These are phyloP conservation scores for Pyrenochaeta sp. DNA, from an alignment of 2,329 filamentous ascomycete genomes.

Conservation along the genomic window DNA sequence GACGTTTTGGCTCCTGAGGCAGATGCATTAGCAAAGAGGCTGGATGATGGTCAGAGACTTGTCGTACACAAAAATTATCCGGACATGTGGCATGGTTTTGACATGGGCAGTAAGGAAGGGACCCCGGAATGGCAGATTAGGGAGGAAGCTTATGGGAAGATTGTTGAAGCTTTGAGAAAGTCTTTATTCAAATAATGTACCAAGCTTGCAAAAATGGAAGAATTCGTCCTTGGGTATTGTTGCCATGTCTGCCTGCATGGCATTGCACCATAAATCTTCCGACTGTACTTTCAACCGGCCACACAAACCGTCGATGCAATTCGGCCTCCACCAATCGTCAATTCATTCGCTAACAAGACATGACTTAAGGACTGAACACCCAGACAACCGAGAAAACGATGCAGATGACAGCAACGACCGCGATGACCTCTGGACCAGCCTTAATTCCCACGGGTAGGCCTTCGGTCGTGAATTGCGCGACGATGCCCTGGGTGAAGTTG, in stretches of 20 bases:
- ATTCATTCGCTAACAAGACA: background rate
- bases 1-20: constrained; percentile 50
- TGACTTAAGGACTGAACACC: constrained; percentile 25
- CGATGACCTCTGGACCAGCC: constrained; percentile 31
- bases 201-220: background rate
- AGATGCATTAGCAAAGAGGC: constrained; percentile 40
- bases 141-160: constrained; percentile 40
- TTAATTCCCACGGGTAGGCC: constrained; percentile 39
- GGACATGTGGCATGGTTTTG: constrained; percentile 47
- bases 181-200: background rate
- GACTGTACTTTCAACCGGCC: background rate
- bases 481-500: constrained; percentile 56
- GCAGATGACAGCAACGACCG: constrained; percentile 20
- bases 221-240: background rate
- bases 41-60: constrained; percentile 23
- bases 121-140: constrained; percentile 33
- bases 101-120: constrained; percentile 42
- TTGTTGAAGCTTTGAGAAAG: constrained; percentile 25
- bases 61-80: constrained; percentile 38
- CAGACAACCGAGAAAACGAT: constrained; percentile 31
- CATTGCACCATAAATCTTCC: background rate
- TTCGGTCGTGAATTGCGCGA: constrained; percentile 44
- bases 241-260: background rate
- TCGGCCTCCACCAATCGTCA: too few relatives aligned
- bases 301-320: too few relatives aligned